Evolutionary conservation across 768 basidiomycete species (phyloP), one percentile per base, ranked within the genome.

Genomic region (Rhizopogon vulgaris): DNA sequence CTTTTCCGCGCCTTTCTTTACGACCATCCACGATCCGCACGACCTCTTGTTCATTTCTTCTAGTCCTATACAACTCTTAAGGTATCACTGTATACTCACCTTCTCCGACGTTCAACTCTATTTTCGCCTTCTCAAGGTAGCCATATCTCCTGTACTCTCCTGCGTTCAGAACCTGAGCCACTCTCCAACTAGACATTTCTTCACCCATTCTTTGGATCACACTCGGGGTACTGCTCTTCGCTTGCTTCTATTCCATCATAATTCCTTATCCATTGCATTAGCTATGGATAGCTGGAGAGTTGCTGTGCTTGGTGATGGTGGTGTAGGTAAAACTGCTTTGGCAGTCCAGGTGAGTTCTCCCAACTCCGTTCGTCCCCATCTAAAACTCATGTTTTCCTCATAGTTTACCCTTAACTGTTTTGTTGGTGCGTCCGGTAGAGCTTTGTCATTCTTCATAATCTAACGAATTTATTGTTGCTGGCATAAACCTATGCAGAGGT

Each of bases 391-490:
- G 27, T 51, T 47, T 34, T 37, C 30, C 32, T 50, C 27, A 51
- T 58, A 96, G 94, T 97, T 96, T 66, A 94, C 94, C 48, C 80
- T 94, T 66, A 90, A 90, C 71, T 94, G 92, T 68, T 96, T 95
- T 69, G 93, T 96, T 71, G 92, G 93, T 90, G 63, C 74, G 90
- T 72, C 24, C 1, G 37, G 38, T 36, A 32, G 22, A 22, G 14
- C 14, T 38, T 40, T 51, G 46, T 52, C 25, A 55, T 51, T 36
- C 52, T 50, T 49, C 48, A 41, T 14, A 38, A 54, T 56, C 48
- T 37, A 60, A 41, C 51, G 43, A 45, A 25, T 61, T 41, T 43
- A 30, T n/a, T 42, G 61, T 54, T 36, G 28, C 55, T 51, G 42
- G 52, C 37, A 56, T 58, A 42, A 52, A 14, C 5, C 9, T 10